Conservation (phyloP, 2,329 filamentous ascomycete species). For the Trichoderma koningii region DNA sequence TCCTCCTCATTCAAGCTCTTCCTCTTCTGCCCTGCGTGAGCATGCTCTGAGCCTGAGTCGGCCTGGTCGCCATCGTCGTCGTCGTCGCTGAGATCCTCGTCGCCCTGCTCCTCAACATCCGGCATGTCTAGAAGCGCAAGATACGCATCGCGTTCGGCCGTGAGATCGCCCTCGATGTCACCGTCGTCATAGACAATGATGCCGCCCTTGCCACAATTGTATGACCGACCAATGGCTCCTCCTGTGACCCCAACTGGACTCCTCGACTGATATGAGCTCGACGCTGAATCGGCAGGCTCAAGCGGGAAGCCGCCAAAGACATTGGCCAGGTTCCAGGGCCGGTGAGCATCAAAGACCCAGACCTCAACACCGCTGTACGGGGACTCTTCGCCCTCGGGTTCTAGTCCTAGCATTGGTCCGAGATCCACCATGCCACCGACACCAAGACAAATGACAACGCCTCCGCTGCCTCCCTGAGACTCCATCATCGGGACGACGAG, state of each 20-base stretch:
- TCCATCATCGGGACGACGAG: conserved; percentile 85
- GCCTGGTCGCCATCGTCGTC: conserved; percentile 53
- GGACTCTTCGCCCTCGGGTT: conserved; percentile 63
- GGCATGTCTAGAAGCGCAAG: conserved; percentile 88
- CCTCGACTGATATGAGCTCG: conserved; percentile 51
- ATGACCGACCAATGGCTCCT: conserved; percentile 70
- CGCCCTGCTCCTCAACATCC: conserved; percentile 77
- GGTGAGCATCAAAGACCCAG: conserved; percentile 88
- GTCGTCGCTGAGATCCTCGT: conserved; percentile 59
- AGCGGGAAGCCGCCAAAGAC: conserved; percentile 77
- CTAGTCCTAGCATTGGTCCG: conserved; percentile 73
- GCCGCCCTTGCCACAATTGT: conserved; percentile 78
- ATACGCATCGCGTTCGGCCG: conserved; percentile 76
- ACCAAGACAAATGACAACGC: conserved; percentile 87
- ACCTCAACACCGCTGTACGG: conserved; percentile 85
- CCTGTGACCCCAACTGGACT: conserved; percentile 68
- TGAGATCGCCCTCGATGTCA: conserved; percentile 84
- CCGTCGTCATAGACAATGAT: conserved; percentile 96
- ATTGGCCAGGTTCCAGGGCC: conserved; percentile 94
- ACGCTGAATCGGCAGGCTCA: conserved; percentile 52
- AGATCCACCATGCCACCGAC: conserved; percentile 91
- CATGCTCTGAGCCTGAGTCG: conserved; percentile 40
- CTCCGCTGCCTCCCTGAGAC: conserved; percentile 78
- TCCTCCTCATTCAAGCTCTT: conserved; percentile 78
- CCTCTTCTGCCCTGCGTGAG: conserved; percentile 65